A percentile compares a stretch with the other conserved stretches of the same genome.
Evolutionary conservation across 192 early-diverging fungal species (phyloP).

Genomic region (Linnemannia schmuckeri): DNA sequence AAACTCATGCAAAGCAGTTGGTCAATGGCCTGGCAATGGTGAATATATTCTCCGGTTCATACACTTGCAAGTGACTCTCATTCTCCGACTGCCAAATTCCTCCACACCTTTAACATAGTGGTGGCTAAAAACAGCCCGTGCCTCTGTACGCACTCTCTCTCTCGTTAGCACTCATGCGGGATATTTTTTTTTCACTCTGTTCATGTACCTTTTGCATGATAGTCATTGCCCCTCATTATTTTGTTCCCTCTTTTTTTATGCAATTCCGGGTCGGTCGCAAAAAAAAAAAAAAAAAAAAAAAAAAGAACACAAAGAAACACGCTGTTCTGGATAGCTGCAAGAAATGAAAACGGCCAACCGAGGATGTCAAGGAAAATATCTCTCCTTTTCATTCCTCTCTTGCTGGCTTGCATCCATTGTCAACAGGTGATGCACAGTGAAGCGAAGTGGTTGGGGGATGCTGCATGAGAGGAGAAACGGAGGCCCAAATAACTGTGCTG

Average conservation of each 20-base stretch:
- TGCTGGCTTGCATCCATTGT: background rate
- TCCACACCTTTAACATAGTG: background rate
- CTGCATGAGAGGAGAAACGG: background rate
- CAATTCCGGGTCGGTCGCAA: background rate
- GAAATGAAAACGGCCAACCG: background rate
- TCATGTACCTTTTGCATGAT: background rate
- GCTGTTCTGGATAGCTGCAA: background rate
- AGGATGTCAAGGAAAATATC: background rate
- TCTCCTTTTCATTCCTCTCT: background rate
- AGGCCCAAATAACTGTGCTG: background rate
- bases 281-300: background rate
- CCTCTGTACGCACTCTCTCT: background rate
- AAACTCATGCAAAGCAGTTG: too few relatives aligned
- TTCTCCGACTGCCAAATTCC: background rate
- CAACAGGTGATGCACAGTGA: background rate
- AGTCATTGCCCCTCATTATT: background rate
- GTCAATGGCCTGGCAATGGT: too few relatives aligned
- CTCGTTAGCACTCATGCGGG: background rate
- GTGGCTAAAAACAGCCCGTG: constrained; percentile 4
- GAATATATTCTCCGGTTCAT: background rate
- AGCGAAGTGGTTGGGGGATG: constrained; percentile 1
- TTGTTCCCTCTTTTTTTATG: background rate
- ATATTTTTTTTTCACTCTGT: background rate
- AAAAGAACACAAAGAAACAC: too few relatives aligned
- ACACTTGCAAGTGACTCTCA: background rate